phyloP scores from a whole-genome alignment of 192 early-diverging fungal genomes.

The Paraglomus occultum region DNA sequence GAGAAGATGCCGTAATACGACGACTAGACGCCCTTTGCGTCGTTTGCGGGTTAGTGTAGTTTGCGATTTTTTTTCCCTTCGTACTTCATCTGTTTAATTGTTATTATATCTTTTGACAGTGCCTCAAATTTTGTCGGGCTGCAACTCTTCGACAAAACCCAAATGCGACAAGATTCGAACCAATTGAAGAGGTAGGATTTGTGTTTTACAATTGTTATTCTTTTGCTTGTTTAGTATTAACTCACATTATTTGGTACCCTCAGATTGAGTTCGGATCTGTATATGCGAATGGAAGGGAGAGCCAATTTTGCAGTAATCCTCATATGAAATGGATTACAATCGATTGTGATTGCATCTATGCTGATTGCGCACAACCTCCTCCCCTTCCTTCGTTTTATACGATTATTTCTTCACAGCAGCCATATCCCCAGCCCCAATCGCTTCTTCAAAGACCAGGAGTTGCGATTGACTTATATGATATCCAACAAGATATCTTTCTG shows the following conservation, averaged over 20 bases:
- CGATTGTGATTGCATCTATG: not conserved
- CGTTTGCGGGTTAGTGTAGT: constrained; percentile 7
- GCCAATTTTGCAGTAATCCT: not conserved
- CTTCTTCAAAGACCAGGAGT: not conserved
- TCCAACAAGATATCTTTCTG: constrained; percentile 5
- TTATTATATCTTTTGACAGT: constrained; percentile 6
- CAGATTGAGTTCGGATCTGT: constrained; percentile 7
- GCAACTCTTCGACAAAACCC: constrained; percentile 9
- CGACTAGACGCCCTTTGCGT: constrained; percentile 11
- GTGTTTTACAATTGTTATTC: constrained; percentile 23
- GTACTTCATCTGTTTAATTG: constrained; percentile 6
- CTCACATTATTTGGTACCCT: not conserved
- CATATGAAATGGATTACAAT: constrained; percentile 10
- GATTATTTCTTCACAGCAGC: not conserved
- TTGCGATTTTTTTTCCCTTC: no score
- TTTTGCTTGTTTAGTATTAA: constrained; percentile 18
- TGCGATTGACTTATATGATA: constrained; percentile 6
- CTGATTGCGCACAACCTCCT: not conserved
- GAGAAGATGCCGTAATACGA: not conserved
- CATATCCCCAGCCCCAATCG: not conserved
- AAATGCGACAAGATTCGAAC: constrained; percentile 10
- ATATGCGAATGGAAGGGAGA: constrained; percentile 4
- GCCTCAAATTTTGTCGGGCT: constrained; percentile 4
- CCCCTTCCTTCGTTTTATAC: not conserved
- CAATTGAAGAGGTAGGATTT: constrained; percentile 9